Conservation (phyloP, 306 rosid species). For the Gleditsia sinensis region DNA sequence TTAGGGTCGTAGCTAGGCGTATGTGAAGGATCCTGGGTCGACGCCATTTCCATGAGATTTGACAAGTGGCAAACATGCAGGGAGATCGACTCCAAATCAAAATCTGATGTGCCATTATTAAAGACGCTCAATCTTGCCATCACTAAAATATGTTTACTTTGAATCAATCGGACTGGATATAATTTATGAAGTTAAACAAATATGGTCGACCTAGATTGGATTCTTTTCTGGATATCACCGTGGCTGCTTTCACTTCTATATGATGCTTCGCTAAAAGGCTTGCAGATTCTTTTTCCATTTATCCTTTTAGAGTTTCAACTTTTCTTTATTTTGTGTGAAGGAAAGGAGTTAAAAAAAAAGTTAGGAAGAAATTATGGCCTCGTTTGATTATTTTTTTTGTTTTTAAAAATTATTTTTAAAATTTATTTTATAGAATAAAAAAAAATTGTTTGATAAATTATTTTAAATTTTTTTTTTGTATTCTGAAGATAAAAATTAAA, state of each 20-base stretch:
- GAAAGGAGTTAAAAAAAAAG: too few species aligned
- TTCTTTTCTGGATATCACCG: slow-evolving; percentile 15
- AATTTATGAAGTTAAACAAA: slow-evolving; percentile 7
- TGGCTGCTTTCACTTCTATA: slow-evolving; percentile 12
- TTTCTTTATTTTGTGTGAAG: background rate
- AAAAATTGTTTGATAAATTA: too few species aligned
- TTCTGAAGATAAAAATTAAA: background rate
- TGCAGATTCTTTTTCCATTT: slow-evolving; percentile 1
- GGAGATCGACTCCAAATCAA: slow-evolving; percentile 33
- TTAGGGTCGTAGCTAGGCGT: too few species aligned
- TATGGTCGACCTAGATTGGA: slow-evolving; percentile 6
- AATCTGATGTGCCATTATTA: background rate
- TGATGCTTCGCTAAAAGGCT: background rate
- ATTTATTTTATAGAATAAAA: too few species aligned
- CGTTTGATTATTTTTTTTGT: too few species aligned
- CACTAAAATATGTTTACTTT: slow-evolving; percentile 9
- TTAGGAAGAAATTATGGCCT: too few species aligned
- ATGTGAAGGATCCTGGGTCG: background rate
- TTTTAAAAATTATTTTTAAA: too few species aligned
- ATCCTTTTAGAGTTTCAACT: background rate
- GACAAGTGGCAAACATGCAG: slow-evolving; percentile 39
- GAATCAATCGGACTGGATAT: slow-evolving; percentile 13
- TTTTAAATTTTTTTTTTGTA: background rate
- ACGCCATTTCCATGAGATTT: slow-evolving; percentile 12
- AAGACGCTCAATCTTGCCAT: slow-evolving; percentile 19